Base-by-base conservation (phyloP, 2,329 filamentous ascomycete genomes). In the Berkeleyomyces basicola region DNA sequence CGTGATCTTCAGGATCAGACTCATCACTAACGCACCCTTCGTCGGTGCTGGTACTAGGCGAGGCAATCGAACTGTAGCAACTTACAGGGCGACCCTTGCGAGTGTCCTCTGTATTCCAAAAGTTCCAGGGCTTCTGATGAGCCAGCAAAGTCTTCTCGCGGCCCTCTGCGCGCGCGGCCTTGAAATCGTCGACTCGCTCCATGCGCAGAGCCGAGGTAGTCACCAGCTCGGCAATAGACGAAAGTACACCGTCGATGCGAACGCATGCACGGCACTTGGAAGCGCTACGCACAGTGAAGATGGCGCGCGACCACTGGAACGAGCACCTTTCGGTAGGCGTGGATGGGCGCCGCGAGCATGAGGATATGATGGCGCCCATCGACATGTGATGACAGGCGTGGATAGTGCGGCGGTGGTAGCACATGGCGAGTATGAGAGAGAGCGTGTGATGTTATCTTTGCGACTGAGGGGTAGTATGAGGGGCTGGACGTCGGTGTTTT, bases 341-440 rank as follows among this genome's bases (percentile, higher is more conserved):
- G 11, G 36, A 10, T 16, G 36, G 61, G 11, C 49, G 49, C 33
- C 44, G 60, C 11, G 63, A 60, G 40, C 63, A 65, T 23, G 39
- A 55, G 49, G 63, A 65, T 51, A 65, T 61, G 42, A 63, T 36
- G 23, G 63, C 44, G 37, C 64, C 63, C 39, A 60, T 47, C 31
- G 60, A 58, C 43, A 43, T 62, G 47, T 69, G 67, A 39, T 64
- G 66, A 58, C 68, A 69, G 57, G 33, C n/a, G 59, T 68, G 67
- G 3, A 66, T 33, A 11, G 64, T 65, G 7, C 63, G 49, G 40
- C 66, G 63, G 59, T 68, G 66, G 64, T 65, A 66, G 55, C 68
- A 69, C 68, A 69, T 69, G 58, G 5, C 65, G 59, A 10, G 9
- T 36, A 46, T 37, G 36, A 42, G 57, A 37, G 2, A 31, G 43